A percentile compares a stretch with the other conserved stretches of the same genome.
phyloP scores from a whole-genome alignment of 495 filamentous ascomycete species.

The Neurospora pannonica region DNA sequence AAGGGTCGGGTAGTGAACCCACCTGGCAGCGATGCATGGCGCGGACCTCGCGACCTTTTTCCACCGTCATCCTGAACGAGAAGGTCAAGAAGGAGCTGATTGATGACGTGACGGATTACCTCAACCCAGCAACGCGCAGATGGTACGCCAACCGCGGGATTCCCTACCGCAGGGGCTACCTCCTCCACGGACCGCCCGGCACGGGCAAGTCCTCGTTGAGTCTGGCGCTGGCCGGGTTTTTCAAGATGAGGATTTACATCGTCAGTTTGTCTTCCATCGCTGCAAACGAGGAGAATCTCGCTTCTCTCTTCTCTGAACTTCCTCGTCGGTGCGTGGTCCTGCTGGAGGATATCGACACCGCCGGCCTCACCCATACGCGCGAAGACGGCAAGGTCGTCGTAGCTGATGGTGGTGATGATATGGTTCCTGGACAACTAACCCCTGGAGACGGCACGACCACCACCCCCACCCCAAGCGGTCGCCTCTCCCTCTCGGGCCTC shows the following conservation, averaged over 20 bases:
- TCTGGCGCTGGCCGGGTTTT: slow-evolving; percentile 35
- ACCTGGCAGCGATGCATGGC: slow-evolving; percentile 47
- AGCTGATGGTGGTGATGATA: slow-evolving; percentile 32
- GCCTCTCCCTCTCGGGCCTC: slow-evolving; percentile 64
- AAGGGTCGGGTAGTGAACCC: slow-evolving; percentile 21
- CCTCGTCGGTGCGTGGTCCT: slow-evolving; percentile 61
- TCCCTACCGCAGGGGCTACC: slow-evolving; percentile 39
- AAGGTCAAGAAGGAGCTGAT: slow-evolving; percentile 66
- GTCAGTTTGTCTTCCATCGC: slow-evolving; percentile 53
- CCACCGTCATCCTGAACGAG: slow-evolving; percentile 76
- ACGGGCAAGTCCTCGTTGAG: slow-evolving; percentile 46
- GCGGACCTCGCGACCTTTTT: slow-evolving; percentile 63
- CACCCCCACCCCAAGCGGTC: slow-evolving; percentile 10
- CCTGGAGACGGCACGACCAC: slow-evolving; percentile 11
- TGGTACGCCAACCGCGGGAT: slow-evolving; percentile 67
- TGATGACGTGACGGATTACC: slow-evolving; percentile 79
- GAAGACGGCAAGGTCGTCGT: slow-evolving; percentile 38
- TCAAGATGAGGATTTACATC: slow-evolving; percentile 47
- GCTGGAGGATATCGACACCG: slow-evolving; percentile 66
- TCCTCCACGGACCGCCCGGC: slow-evolving; percentile 40
- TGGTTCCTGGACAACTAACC: slow-evolving; percentile 21
- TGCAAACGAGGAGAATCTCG: slow-evolving; percentile 63
- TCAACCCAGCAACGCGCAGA: slow-evolving; percentile 61
- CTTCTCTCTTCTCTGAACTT: slow-evolving; percentile 57
- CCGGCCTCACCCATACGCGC: slow-evolving; percentile 55